These are phyloP conservation scores for Rhizoctonia solani DNA, from an alignment of 1,284 basidiomycete genomes.

Conservation along the genomic window DNA sequence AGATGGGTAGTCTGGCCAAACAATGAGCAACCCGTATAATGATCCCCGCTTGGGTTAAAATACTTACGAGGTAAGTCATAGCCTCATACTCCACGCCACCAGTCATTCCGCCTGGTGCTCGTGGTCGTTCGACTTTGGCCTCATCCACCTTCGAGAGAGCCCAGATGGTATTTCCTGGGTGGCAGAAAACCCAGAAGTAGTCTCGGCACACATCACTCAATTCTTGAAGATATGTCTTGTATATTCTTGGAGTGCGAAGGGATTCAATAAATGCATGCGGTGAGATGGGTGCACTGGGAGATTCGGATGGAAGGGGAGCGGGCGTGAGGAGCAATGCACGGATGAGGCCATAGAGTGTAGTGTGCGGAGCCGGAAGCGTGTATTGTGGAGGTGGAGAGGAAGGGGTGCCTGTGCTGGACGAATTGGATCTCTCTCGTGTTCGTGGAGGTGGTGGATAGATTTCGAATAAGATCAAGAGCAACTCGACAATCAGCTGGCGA, in stretches of 20 bases:
- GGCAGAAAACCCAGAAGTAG: conserved; percentile 99
- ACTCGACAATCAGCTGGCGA: conserved; percentile 87
- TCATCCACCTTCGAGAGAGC: conserved; percentile 79
- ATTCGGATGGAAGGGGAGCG: conserved; percentile 71
- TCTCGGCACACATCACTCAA: conserved; percentile 88
- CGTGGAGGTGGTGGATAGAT: conserved; percentile 73
- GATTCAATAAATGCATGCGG: conserved; percentile 89
- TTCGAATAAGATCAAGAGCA: conserved; percentile 81
- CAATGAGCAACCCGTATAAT: neutral
- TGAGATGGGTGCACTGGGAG: conserved; percentile 63
- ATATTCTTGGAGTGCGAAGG: conserved; percentile 80
- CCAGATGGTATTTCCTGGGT: conserved; percentile 92
- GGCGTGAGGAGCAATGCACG: conserved; percentile 72
- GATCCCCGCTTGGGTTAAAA: neutral
- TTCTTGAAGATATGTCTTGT: conserved; percentile 90
- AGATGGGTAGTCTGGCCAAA: conserved; percentile 75
- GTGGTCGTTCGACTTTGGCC: conserved; percentile 81
- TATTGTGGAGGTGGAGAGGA: conserved; percentile 53
- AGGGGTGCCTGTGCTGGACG: conserved; percentile 42
- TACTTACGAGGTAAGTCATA: conserved; percentile 87
- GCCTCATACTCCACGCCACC: conserved; percentile 98
- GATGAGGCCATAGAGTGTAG: conserved; percentile 68
- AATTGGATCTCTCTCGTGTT: conserved; percentile 43
- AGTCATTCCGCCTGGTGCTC: conserved; percentile 96
- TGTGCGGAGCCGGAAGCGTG: conserved; percentile 71